These are phyloP conservation scores for Candida fluviatilis DNA, from an alignment of 805 yeast species.

Conservation along the genomic window DNA sequence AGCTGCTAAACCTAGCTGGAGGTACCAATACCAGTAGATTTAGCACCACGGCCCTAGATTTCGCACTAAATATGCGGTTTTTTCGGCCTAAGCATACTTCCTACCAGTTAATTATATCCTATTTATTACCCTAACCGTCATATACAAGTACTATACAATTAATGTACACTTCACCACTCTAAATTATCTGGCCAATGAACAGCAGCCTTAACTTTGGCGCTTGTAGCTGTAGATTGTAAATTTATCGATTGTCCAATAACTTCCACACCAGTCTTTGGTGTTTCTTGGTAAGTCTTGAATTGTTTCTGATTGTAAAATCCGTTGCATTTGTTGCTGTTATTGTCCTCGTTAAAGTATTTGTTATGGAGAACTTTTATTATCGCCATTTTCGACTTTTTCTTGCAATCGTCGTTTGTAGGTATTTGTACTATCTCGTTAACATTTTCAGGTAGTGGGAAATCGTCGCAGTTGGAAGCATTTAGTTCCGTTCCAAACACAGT, in stretches of 20 bases:
- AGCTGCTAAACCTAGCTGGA: too few relatives aligned
- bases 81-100: too few relatives aligned
- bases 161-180: conserved; percentile 37
- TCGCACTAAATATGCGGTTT: too few relatives aligned
- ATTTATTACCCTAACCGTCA: background rate
- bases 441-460: conserved; percentile 58
- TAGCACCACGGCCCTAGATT: too few relatives aligned
- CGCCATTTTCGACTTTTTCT: conserved; percentile 30
- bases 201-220: conserved; percentile 6
- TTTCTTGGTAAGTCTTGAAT: conserved; percentile 11
- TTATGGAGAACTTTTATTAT: conserved; percentile 33
- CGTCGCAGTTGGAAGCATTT: conserved; percentile 58
- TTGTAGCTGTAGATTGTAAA: background rate
- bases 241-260: conserved; percentile 13
- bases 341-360: conserved; percentile 8
- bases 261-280: conserved; percentile 18
- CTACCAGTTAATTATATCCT: background rate
- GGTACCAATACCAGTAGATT: too few relatives aligned
- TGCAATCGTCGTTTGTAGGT: conserved; percentile 39
- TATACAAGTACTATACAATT: background rate
- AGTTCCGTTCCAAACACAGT: conserved; percentile 67
- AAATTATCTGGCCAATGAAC: conserved; percentile 32
- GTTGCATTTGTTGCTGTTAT: conserved; percentile 1
- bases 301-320: conserved; percentile 32
- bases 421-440: conserved; percentile 56